Evolutionary conservation across 768 basidiomycete genomes (phyloP), one percentile per base, ranked within the genome.

Genomic region (Lentinula edodes): DNA sequence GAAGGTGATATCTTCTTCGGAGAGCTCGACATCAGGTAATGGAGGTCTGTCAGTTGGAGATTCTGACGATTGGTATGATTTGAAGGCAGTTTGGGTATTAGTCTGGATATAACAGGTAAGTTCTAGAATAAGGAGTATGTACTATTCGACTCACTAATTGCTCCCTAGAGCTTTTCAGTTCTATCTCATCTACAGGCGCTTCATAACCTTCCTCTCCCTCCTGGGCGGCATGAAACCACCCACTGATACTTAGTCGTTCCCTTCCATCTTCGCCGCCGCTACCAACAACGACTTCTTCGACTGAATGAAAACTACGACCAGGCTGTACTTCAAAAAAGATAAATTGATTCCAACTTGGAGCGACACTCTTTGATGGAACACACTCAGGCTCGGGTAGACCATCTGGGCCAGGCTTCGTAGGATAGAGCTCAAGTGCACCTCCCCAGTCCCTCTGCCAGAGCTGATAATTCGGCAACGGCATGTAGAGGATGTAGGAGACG

Each of bases 401-500:
- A 41, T 84, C 84, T 38, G 78, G 76, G n/a, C 80, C 83, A 12
- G 74, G 71, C 58, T 79, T 77, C 15, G 84, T 86, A 2, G 95
- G 93, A 72, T 96, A 98, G 18, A 98, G 83, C 73, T 98, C 96
- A 50, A 98, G 82, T 3, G 95, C 90, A 32, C 96, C 96, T 38
- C 96, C 96, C 87, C 90, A 97, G 63, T 90, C 88, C 48, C 85
- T 82, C 69, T 89, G 83, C 96, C 96, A 98, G 51, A 84, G 79
- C 62, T 85, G 78, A 68, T 82, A 82, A 71, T 80, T 74, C 32
- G 89, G 88, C 64, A 89, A 81, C 18, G 95, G 95, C 82, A 98
- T 90, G 76, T 98, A 98, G 53, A 98, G 87, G 75, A 98, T 96
- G 78, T 96, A 98, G 1, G 93, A 95, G 58, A 98, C 90, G 45